These are phyloP conservation scores for Mycena citricolor DNA, from an alignment of 1,284 basidiomycete species.

Conservation along the genomic window DNA sequence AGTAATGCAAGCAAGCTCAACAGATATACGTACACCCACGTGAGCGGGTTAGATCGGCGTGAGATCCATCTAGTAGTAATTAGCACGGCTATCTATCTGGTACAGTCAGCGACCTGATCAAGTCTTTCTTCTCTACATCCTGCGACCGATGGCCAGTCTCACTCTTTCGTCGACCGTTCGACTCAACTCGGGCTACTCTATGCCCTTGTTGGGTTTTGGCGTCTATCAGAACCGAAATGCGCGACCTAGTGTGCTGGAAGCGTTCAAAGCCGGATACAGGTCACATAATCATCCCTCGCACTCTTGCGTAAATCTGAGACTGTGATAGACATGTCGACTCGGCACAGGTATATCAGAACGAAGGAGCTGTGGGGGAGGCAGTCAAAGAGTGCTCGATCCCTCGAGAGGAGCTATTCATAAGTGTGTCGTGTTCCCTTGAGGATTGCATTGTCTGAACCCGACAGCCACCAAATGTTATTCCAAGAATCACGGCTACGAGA, in stretches of 20 bases:
- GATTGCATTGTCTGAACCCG: background rate
- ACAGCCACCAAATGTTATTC: constrained; percentile 64
- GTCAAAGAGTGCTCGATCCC: constrained; percentile 51
- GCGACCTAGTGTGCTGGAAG: constrained; percentile 60
- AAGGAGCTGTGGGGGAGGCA: constrained; percentile 61
- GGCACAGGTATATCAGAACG: constrained; percentile 76
- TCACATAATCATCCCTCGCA: constrained; percentile 29
- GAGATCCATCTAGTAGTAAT: no score
- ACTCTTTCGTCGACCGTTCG: constrained; percentile 33
- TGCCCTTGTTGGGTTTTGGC: constrained; percentile 82
- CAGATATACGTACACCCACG: no score
- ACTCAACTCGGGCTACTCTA: constrained; percentile 46
- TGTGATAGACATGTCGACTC: constrained; percentile 61
- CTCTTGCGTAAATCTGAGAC: background rate
- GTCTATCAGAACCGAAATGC: constrained; percentile 73
- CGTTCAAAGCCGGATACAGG: constrained; percentile 77
- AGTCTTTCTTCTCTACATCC: no score
- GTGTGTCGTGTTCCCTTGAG: constrained; percentile 38
- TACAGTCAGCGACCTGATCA: no score
- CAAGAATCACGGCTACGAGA: constrained; percentile 57
- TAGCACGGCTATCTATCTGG: no score
- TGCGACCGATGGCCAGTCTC: constrained; percentile 20
- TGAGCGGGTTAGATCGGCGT: no score
- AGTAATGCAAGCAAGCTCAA: no score
- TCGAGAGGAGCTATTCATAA: constrained; percentile 66